phyloP scores from a whole-genome alignment of 768 basidiomycete species.

The Mycena latifolia region DNA sequence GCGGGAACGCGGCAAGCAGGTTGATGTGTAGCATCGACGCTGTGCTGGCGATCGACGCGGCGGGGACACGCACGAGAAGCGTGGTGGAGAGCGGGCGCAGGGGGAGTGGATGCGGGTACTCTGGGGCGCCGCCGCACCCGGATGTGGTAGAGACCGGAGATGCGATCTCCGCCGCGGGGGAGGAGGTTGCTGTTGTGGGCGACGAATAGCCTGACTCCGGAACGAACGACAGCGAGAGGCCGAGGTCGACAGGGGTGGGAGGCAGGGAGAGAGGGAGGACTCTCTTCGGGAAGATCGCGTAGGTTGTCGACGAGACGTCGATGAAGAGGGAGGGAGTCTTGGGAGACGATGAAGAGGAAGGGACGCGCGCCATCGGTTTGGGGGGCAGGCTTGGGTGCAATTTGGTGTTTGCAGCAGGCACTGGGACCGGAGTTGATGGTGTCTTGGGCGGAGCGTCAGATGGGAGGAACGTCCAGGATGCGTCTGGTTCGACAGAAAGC shows the following conservation, averaged over 20 bases:
- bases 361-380: constrained; percentile 42
- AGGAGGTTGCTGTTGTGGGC: constrained; percentile 34
- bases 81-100: constrained; percentile 70
- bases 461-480: constrained; percentile 70
- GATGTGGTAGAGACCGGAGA: constrained; percentile 16
- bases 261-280: constrained; percentile 57
- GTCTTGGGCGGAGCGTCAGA: constrained; percentile 31
- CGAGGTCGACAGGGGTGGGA: constrained; percentile 49
- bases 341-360: constrained; percentile 38
- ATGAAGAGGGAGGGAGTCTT: constrained; percentile 48
- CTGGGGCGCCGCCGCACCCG: constrained; percentile 28
- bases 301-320: constrained; percentile 64
- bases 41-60: constrained; percentile 54
- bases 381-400: constrained; percentile 45
- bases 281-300: constrained; percentile 58
- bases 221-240: constrained; percentile 49
- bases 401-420: constrained; percentile 40
- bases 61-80: constrained; percentile 69
- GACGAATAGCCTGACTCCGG: constrained; percentile 43
- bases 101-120: constrained; percentile 46
- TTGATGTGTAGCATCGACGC: constrained; percentile 72
- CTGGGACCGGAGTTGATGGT: constrained; percentile 17
- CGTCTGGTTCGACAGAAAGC: constrained; percentile 68
- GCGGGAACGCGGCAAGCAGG: constrained; percentile 65
- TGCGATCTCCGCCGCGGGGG: constrained; percentile 10